These are phyloP conservation scores for Sporobolomyces roseus DNA, from an alignment of 768 basidiomycete species.

Conservation along the genomic window DNA sequence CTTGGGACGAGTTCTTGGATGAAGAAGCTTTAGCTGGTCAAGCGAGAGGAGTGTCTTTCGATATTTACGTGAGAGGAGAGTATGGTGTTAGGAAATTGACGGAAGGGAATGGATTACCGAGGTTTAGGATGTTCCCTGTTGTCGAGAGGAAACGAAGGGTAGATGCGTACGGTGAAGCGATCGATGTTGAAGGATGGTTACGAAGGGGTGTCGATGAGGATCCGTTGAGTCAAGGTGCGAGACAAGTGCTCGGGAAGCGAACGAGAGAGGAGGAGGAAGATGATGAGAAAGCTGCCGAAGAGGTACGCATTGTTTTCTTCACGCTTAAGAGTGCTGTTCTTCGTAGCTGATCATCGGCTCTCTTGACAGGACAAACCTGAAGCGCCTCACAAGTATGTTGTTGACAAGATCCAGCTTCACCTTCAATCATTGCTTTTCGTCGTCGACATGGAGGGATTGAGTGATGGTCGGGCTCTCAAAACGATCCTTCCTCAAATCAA, in stretches of 20 bases:
- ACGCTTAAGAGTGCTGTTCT: no score
- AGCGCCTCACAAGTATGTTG: slow-evolving; percentile 85
- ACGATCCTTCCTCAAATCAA: slow-evolving; percentile 95
- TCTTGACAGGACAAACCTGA: slow-evolving; percentile 52
- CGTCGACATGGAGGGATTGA: slow-evolving; percentile 92
- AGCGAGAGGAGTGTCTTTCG: slow-evolving; percentile 68
- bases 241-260: slow-evolving; percentile 67
- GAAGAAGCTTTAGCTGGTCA: slow-evolving; percentile 1
- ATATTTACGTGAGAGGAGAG: slow-evolving; percentile 67
- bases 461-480: slow-evolving; percentile 94
- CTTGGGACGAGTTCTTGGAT: slow-evolving; percentile 41
- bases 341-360: background rate
- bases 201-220: slow-evolving; percentile 83
- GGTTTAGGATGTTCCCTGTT: slow-evolving; percentile 96
- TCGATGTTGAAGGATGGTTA: slow-evolving; percentile 95
- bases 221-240: slow-evolving; percentile 57
- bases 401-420: slow-evolving; percentile 69
- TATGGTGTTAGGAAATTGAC: slow-evolving; percentile 13
- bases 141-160: slow-evolving; percentile 86
- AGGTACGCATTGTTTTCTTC: background rate
- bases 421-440: slow-evolving; percentile 81
- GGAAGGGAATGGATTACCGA: slow-evolving; percentile 40
- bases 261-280: slow-evolving; percentile 65
- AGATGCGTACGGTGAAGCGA: slow-evolving; percentile 90
- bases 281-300: slow-evolving; percentile 55